phyloP scores from a whole-genome alignment of 2,329 filamentous ascomycete species.

The Neofusicoccum sp. region DNA sequence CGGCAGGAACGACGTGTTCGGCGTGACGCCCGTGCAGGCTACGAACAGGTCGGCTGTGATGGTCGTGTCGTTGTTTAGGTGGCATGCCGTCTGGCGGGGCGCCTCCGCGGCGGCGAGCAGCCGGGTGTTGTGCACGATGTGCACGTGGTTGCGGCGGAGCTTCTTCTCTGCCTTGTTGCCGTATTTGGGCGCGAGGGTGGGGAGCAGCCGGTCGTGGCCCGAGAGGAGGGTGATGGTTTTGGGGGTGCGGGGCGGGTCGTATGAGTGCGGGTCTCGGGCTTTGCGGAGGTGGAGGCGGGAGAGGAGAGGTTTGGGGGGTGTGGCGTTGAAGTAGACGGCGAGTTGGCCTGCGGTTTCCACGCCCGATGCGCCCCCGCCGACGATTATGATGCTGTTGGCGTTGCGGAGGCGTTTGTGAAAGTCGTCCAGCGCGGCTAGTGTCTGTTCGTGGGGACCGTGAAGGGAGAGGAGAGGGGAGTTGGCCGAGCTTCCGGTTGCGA shows the following conservation, averaged over 20 bases:
- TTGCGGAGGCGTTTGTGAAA: conserved; percentile 29
- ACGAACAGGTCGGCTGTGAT: conserved; percentile 38
- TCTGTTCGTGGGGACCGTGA: conserved; percentile 30
- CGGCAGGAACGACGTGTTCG: conserved; percentile 34
- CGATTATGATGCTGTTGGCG: conserved; percentile 36
- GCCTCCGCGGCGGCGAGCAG: conserved; percentile 23
- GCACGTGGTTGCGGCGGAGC: conserved; percentile 32
- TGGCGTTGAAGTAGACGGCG: conserved; percentile 30
- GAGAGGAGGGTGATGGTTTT: conserved; percentile 36
- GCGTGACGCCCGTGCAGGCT: conserved; percentile 33
- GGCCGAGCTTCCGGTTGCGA: conserved; percentile 38
- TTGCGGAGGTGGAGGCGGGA: neutral
- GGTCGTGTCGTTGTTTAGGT: conserved; percentile 30
- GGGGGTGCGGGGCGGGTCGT: conserved; percentile 15
- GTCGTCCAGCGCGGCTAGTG: conserved; percentile 28
- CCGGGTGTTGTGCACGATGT: conserved; percentile 30
- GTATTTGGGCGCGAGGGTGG: conserved; percentile 27
- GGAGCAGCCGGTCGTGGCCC: conserved; percentile 30
- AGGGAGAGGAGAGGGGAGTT: conserved; percentile 36
- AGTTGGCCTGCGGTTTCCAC: conserved; percentile 40
- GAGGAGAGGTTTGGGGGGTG: neutral
- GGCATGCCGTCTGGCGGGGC: conserved; percentile 24
- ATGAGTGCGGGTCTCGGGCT: neutral
- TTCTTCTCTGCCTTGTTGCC: conserved; percentile 32
- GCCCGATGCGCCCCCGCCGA: conserved; percentile 36